phyloP scores from a whole-genome alignment of 768 basidiomycete species.

The Russula dissimulans region DNA sequence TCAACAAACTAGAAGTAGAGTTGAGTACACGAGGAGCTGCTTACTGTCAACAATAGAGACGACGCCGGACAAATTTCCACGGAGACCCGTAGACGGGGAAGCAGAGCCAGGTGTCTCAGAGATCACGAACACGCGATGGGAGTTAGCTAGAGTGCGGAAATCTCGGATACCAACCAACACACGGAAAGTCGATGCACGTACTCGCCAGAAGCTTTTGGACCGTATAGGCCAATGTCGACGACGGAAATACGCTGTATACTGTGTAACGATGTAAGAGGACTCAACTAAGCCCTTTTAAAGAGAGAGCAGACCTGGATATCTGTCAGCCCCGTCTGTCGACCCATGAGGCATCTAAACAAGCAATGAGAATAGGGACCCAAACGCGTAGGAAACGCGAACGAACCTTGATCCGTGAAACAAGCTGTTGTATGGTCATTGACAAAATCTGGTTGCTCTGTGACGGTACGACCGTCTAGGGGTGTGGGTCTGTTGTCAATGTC shows the following conservation, averaged over 20 bases:
- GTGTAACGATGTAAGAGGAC: constrained; percentile 2
- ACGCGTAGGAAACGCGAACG: background rate
- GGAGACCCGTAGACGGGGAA: constrained; percentile 40
- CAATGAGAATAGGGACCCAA: background rate
- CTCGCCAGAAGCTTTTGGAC: constrained; percentile 79
- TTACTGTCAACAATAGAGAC: constrained; percentile 76
- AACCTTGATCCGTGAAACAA: constrained; percentile 68
- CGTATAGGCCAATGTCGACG: constrained; percentile 55
- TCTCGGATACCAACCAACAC: background rate
- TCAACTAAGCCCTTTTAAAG: background rate
- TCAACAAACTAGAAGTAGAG: background rate
- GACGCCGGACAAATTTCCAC: constrained; percentile 56
- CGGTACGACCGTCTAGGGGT: constrained; percentile 59
- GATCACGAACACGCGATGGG: constrained; percentile 73
- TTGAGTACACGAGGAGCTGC: constrained; percentile 22
- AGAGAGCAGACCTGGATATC: constrained; percentile 52
- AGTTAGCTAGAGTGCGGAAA: constrained; percentile 44
- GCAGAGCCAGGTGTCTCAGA: constrained; percentile 44
- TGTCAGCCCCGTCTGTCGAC: constrained; percentile 70
- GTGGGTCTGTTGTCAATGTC: background rate
- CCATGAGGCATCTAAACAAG: constrained; percentile 40
- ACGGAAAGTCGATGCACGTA: constrained; percentile 31
- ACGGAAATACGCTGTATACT: constrained; percentile 71
- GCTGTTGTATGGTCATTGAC: constrained; percentile 55
- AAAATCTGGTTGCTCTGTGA: constrained; percentile 74